Conservation (phyloP, 192 early-diverging fungal species). For the Cetraspora pellucida region DNA sequence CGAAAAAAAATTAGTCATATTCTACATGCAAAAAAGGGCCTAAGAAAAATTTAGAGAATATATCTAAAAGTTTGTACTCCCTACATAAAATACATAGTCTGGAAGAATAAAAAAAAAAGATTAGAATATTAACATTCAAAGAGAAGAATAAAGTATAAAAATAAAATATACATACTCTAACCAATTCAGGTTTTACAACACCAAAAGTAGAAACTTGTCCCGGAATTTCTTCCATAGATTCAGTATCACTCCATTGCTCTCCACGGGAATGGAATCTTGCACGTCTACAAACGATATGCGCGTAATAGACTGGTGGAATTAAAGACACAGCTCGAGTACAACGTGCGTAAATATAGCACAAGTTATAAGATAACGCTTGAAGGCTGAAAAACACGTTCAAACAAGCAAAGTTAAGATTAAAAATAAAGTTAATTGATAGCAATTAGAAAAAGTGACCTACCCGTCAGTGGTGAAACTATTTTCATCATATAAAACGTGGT, state of each 20-base stretch:
- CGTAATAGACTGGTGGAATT: conserved; percentile 90
- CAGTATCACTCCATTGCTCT: conserved; percentile 55
- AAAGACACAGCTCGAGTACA: conserved; percentile 87
- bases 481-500: conserved; percentile 90
- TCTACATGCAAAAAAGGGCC: too few species aligned
- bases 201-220: conserved; percentile 30
- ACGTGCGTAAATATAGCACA: conserved; percentile 90
- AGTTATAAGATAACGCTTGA: conserved; percentile 86
- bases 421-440: not conserved
- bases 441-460: not conserved
- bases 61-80: too few species aligned
- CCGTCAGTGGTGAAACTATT: conserved; percentile 75
- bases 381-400: conserved; percentile 42
- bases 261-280: conserved; percentile 83
- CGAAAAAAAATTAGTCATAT: too few species aligned
- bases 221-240: conserved; percentile 27
- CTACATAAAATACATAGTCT: too few species aligned
- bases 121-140: too few species aligned
- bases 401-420: not conserved
- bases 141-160: not conserved
- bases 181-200: conserved; percentile 45
- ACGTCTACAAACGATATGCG: conserved; percentile 84
- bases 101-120: too few species aligned
- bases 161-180: conserved; percentile 33
- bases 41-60: too few species aligned